Evolutionary conservation across 768 basidiomycete species (phyloP).

Genomic region (Termitomyces heimii): DNA sequence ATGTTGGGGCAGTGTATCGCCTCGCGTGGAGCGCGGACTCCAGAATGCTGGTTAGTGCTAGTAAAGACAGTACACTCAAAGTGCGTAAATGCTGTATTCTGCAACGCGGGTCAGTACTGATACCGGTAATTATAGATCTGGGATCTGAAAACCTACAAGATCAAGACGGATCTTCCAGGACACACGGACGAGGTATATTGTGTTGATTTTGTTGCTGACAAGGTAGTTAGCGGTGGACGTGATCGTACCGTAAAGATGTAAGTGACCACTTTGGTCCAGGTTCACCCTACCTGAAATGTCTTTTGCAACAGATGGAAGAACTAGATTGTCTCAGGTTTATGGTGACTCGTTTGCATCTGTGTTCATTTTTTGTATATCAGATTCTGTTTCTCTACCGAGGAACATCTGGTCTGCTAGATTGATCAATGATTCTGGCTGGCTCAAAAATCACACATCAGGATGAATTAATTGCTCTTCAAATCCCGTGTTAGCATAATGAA

Average conservation of each 20-base stretch:
- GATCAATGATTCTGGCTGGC: neutral
- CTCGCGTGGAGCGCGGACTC: conserved; percentile 95
- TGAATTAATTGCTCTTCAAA: neutral
- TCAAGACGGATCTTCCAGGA: conserved; percentile 89
- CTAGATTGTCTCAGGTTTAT: conserved; percentile 1
- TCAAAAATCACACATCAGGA: neutral
- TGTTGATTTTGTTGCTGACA: conserved; percentile 98
- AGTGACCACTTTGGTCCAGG: conserved; percentile 17
- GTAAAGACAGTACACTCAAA: conserved; percentile 95
- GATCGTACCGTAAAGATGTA: conserved; percentile 94
- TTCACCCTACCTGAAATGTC: neutral
- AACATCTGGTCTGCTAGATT: neutral
- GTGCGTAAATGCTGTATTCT: conserved; percentile 32
- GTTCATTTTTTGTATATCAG: neutral
- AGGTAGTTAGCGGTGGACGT: conserved; percentile 95
- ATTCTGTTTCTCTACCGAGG: neutral
- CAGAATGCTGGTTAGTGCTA: conserved; percentile 86
- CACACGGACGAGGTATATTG: conserved; percentile 99
- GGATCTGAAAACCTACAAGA: conserved; percentile 95
- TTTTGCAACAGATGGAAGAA: conserved; percentile 17
- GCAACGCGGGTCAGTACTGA: neutral
- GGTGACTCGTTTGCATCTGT: neutral
- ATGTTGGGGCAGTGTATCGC: conserved; percentile 92
- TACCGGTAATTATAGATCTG: conserved; percentile 58
- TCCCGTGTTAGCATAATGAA: neutral